Evolutionary conservation across 73 alveolate genomes (phyloP).

Genomic region (Tetrahymena elliotti): DNA sequence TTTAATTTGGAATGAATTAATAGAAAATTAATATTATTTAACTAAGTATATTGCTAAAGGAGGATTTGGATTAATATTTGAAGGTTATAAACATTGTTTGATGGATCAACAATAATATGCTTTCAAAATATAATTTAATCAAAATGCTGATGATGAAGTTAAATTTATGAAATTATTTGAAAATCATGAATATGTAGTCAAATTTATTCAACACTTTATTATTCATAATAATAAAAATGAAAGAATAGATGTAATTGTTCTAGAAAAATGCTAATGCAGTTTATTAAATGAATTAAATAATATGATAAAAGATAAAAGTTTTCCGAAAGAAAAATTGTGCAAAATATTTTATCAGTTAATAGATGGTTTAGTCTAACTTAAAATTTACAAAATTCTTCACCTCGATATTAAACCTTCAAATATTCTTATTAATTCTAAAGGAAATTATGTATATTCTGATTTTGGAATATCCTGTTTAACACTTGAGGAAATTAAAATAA

Average conservation of each 20-base stretch:
- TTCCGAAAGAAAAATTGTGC: background rate
- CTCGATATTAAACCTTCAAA: background rate
- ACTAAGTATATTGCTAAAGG: background rate
- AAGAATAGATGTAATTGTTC: background rate
- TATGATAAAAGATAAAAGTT: background rate
- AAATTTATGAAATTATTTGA: background rate
- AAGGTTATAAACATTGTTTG: background rate
- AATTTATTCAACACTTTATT: background rate
- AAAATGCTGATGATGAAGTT: background rate
- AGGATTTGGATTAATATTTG: background rate
- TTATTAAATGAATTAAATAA: background rate
- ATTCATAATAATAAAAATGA: background rate
- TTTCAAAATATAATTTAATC: background rate
- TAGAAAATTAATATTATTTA: background rate
- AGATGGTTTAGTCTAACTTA: background rate
- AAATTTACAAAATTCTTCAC: background rate
- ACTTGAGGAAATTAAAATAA: background rate
- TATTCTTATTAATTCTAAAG: background rate
- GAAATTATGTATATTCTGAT: background rate
- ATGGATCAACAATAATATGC: background rate
- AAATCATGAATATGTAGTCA: background rate
- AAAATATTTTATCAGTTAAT: background rate
- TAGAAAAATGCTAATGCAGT: background rate
- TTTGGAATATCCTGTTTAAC: background rate
- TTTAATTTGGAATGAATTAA: too few relatives aligned